These are phyloP conservation scores for Xylariales sp. DNA, from an alignment of 2,329 filamentous ascomycete genomes.

Conservation along the genomic window DNA sequence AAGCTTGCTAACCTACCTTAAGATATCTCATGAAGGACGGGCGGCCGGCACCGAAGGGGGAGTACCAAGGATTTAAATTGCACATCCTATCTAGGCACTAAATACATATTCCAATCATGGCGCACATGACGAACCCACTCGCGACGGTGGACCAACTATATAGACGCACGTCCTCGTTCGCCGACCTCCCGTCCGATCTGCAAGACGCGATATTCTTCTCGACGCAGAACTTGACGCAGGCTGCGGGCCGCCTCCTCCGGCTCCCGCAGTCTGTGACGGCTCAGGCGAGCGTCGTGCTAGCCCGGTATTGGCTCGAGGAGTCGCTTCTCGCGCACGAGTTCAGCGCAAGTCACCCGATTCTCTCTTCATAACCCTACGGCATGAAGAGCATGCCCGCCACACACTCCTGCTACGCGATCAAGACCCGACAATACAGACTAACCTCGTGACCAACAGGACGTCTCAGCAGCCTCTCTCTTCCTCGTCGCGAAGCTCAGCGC, in stretches of 20 bases:
- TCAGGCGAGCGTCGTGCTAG: conserved; percentile 84
- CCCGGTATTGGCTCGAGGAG: conserved; percentile 79
- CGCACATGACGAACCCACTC: conserved; percentile 76
- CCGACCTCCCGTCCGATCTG: conserved; percentile 73
- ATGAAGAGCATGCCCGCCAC: too few species aligned
- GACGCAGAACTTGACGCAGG: conserved; percentile 79
- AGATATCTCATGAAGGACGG: neutral
- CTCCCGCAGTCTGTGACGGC: conserved; percentile 88
- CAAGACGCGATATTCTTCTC: conserved; percentile 78
- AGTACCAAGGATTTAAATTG: neutral
- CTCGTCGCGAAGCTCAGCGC: conserved; percentile 85
- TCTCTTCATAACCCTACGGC: neutral
- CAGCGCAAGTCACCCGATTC: conserved; percentile 53
- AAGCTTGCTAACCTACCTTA: neutral
- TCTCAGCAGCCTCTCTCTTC: conserved; percentile 85
- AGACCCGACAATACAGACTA: too few species aligned
- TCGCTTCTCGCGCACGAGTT: conserved; percentile 69
- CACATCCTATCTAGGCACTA: neutral
- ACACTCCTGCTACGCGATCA: too few species aligned
- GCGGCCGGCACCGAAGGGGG: neutral
- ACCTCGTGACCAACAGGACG: conserved; percentile 65
- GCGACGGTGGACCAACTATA: conserved; percentile 78
- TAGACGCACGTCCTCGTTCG: conserved; percentile 61
- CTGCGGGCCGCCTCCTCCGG: conserved; percentile 82
- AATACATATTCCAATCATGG: conserved; percentile 55